Base-by-base conservation (phyloP, 176 grass and related monocot genomes). In the Saccharum spontaneum region DNA sequence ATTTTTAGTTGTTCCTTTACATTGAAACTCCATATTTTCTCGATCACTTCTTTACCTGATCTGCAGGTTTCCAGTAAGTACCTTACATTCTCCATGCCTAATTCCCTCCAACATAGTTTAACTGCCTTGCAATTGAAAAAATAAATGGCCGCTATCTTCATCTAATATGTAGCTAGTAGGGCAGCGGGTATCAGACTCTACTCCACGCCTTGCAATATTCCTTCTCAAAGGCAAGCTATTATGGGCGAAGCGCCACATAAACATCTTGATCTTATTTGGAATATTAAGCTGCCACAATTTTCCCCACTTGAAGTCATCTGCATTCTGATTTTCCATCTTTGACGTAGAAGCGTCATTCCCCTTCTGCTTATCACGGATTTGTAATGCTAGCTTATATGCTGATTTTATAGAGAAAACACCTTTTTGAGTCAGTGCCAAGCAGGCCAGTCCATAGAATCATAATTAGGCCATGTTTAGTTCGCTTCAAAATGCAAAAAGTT, bases 281-380 rank as follows among this genome's bases (percentile, higher is more conserved):
- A 62, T 10, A 9, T 7, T 8, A 2, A 79, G 22, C 4, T 62
- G 59, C 59, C 22, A 62, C 46, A 48, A 48, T 48, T 48, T 48
- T 48, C 46, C 46, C 46, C 11, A 48, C 4, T 3, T 48, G 3
- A 48, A 48, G 13, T 3, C 13, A 15, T 48, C 4, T 48, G 12
- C 0, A 4, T 4, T 15, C 3, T 48, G 23, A 62, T 26, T 8
- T 62, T 24, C n/a, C 23, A 0, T 2, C 59, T 12, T 26, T 11
- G n/a, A 62, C 3, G n/a, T 10, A 23, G 59, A 62, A 14, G 23
- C 77, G 20, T 66, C 24, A 11, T 8, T 31, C 0, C n/a, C 22
- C 0, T 2, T 0, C 0, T 17, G 38, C 0, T 28, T 8, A 1
- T 79, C 78, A 28, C 10, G 0, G 2, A 62, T 5, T 2, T 22